Conservation (phyloP, 192 early-diverging fungal genomes). For the Phlyctochytrium planicorne region DNA sequence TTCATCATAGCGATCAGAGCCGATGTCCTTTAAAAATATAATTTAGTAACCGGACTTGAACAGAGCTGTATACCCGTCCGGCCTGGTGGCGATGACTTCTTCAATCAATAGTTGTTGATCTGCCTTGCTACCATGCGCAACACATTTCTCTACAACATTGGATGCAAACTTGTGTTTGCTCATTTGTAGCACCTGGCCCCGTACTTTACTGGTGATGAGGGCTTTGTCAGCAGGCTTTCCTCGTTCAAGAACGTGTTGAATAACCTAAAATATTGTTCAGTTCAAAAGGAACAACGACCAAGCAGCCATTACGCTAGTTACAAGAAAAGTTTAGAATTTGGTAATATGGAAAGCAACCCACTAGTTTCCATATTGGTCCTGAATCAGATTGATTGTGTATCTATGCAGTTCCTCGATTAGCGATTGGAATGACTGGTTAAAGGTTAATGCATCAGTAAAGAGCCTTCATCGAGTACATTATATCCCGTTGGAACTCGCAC, state of each 20-base stretch:
- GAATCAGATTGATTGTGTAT: constrained; percentile 87
- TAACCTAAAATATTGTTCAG: constrained; percentile 51
- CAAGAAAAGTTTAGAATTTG: neutral
- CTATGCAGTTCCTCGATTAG: constrained; percentile 93
- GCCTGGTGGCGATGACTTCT: constrained; percentile 81
- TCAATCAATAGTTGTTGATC: constrained; percentile 90
- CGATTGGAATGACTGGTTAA: constrained; percentile 50
- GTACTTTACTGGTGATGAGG: constrained; percentile 84
- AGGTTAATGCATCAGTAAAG: neutral
- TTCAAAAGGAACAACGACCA: too few relatives aligned
- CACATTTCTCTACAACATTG: constrained; percentile 99
- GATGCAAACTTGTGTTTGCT: constrained; percentile 99
- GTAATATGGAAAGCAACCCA: constrained; percentile 9
- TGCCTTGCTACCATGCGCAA: constrained; percentile 82
- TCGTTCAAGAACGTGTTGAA: constrained; percentile 96
- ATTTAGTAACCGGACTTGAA: neutral
- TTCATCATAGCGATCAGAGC: constrained; percentile 98
- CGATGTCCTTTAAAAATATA: constrained; percentile 58
- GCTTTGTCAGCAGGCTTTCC: constrained; percentile 86
- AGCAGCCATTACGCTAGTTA: neutral
- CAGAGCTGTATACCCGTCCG: constrained; percentile 66
- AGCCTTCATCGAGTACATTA: constrained; percentile 10
- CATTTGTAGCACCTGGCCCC: constrained; percentile 87
- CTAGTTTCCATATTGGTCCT: constrained; percentile 99
- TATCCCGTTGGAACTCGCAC: constrained; percentile 41